Percentiles rank a stretch among this genome's conserved stretches.
phyloP scores from a whole-genome alignment of 371 early-diverging fungal species.

The Encephalitozoon cuniculi region DNA sequence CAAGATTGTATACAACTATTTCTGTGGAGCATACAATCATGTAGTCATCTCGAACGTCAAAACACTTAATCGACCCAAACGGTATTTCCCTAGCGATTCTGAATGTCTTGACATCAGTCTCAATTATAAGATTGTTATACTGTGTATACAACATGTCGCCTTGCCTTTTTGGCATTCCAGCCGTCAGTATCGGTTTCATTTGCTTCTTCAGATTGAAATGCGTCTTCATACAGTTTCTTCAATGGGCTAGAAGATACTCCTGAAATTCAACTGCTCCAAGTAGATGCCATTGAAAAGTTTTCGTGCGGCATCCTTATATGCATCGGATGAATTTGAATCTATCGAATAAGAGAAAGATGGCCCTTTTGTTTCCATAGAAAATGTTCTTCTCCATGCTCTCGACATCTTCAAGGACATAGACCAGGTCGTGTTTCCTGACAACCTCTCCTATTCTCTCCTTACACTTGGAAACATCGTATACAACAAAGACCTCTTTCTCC shows the following conservation, averaged over 20 bases:
- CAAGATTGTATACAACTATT: background rate
- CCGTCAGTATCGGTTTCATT: background rate
- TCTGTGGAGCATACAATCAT: background rate
- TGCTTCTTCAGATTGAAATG: slow-evolving; percentile 1
- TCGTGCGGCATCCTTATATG: background rate
- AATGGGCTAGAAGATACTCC: slow-evolving; percentile 2
- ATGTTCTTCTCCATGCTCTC: background rate
- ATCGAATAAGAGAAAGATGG: background rate
- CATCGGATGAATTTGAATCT: background rate
- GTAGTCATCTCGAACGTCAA: background rate
- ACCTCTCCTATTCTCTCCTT: background rate
- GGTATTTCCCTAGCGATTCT: background rate
- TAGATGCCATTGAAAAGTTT: background rate
- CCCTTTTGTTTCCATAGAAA: background rate
- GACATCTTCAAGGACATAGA: background rate
- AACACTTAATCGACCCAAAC: background rate
- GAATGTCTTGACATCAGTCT: background rate
- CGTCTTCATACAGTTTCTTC: background rate
- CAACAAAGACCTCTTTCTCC: background rate
- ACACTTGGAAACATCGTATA: background rate
- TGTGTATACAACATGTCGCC: background rate
- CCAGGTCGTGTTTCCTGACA: background rate
- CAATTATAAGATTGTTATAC: background rate
- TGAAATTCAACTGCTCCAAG: background rate
- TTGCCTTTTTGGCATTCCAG: background rate